phyloP scores from a whole-genome alignment of 345 rosid genomes.

The Populus pruinosa region DNA sequence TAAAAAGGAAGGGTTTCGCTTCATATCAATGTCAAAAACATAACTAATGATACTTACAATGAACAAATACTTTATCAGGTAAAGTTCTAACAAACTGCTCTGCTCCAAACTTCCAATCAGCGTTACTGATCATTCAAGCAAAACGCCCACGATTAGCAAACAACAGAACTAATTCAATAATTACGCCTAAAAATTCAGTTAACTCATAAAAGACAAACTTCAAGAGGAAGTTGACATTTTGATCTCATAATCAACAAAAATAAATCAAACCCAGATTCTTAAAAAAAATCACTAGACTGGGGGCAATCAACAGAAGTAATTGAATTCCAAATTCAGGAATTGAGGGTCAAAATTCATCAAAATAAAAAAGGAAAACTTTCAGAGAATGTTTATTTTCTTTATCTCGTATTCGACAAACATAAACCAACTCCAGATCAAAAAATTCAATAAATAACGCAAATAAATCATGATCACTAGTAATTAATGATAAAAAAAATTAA shows the following conservation, averaged over 20 bases:
- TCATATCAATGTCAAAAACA: not conserved
- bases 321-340: not conserved
- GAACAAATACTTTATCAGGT: slow-evolving; percentile 80
- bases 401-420: not conserved
- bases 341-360: not conserved
- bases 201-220: not conserved
- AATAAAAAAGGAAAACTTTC: not conserved
- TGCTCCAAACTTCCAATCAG: slow-evolving; percentile 93
- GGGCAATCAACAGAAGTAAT: not conserved
- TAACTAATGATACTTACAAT: slow-evolving; percentile 48
- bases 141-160: not conserved
- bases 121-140: slow-evolving; percentile 47
- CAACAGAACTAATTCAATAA: not conserved
- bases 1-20: not conserved
- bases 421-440: not conserved
- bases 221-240: not conserved
- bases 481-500: not conserved
- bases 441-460: not conserved
- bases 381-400: not conserved
- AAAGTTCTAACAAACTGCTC: slow-evolving; percentile 71
- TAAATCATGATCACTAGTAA: not conserved
- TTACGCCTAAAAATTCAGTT: not conserved
- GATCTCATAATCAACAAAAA: not conserved
- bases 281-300: not conserved
- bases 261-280: not conserved